phyloP scores from a whole-genome alignment of 306 rosid genomes.

The Glycyrrhiza uralensis region DNA sequence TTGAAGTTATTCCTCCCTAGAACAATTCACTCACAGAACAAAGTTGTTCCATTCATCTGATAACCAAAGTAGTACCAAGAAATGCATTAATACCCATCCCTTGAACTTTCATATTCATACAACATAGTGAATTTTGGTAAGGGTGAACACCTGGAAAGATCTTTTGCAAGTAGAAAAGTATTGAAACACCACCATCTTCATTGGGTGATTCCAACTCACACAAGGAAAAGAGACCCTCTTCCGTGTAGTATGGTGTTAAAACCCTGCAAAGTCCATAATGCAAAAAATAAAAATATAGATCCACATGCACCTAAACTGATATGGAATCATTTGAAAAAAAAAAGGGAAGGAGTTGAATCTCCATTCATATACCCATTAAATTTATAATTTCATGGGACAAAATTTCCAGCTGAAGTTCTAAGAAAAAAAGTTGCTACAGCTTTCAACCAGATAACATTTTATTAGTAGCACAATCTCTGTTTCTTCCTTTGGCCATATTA shows the following conservation, averaged over 20 bases:
- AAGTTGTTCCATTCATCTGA: constrained; percentile 91
- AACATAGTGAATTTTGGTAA: not conserved
- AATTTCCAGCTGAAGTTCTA: not conserved
- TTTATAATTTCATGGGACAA: not conserved
- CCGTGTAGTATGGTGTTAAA: constrained; percentile 88
- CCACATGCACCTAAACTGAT: not conserved
- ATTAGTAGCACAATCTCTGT: not conserved
- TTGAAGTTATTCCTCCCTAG: constrained; percentile 73
- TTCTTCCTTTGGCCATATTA: not conserved
- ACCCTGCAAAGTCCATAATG: constrained; percentile 49
- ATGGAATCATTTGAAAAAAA: not conserved
- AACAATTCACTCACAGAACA: constrained; percentile 60
- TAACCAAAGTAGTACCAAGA: not conserved
- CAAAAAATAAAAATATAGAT: not conserved
- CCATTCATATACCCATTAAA: not conserved
- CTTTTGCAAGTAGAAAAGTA: constrained; percentile 89
- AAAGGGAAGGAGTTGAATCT: not conserved
- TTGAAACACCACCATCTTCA: constrained; percentile 96
- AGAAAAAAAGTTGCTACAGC: not conserved
- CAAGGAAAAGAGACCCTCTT: constrained; percentile 92
- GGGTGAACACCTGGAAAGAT: constrained; percentile 87
- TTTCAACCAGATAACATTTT: too few relatives aligned
- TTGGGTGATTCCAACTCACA: constrained; percentile 66
- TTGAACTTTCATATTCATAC: not conserved
- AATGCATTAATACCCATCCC: constrained; percentile 1